Evolutionary conservation across 257 asterid species (phyloP).

Genomic region (Forsythia viridissima): DNA sequence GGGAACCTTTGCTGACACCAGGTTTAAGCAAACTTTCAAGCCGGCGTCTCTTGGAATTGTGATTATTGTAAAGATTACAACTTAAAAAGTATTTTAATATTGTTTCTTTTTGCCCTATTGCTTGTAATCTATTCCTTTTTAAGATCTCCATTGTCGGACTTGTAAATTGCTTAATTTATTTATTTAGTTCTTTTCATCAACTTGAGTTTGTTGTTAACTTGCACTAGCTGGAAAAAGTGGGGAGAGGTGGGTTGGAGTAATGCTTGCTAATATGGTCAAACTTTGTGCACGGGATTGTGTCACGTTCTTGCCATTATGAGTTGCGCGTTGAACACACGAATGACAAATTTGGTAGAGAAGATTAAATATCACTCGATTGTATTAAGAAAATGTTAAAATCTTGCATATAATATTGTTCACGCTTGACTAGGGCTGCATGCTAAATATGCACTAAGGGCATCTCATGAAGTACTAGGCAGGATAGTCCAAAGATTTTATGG

Average conservation of each 20-base stretch:
- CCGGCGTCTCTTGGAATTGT: slow-evolving; percentile 22
- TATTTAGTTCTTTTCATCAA: slow-evolving; percentile 21
- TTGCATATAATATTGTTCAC: neutral
- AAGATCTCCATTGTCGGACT: slow-evolving; percentile 23
- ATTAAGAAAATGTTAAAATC: neutral
- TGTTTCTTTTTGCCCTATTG: slow-evolving; percentile 13
- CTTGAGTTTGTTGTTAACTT: slow-evolving; percentile 4
- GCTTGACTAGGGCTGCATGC: no score
- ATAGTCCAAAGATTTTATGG: neutral
- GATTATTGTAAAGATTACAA: slow-evolving; percentile 18
- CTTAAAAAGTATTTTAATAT: slow-evolving; percentile 32
- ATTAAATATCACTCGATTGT: no score
- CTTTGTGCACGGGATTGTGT: neutral
- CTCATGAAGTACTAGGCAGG: neutral
- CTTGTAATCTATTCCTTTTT: slow-evolving; percentile 5
- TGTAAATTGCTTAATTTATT: slow-evolving; percentile 56
- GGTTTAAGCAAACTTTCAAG: neutral
- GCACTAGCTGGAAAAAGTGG: slow-evolving; percentile 14
- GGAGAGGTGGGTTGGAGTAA: slow-evolving; percentile 1
- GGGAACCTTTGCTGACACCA: neutral
- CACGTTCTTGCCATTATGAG: neutral
- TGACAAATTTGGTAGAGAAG: neutral
- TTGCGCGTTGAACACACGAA: neutral
- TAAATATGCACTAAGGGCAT: neutral
- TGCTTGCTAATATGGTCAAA: neutral